Base-by-base conservation (phyloP, 2,329 filamentous ascomycete species). In the Exophiala sp. region DNA sequence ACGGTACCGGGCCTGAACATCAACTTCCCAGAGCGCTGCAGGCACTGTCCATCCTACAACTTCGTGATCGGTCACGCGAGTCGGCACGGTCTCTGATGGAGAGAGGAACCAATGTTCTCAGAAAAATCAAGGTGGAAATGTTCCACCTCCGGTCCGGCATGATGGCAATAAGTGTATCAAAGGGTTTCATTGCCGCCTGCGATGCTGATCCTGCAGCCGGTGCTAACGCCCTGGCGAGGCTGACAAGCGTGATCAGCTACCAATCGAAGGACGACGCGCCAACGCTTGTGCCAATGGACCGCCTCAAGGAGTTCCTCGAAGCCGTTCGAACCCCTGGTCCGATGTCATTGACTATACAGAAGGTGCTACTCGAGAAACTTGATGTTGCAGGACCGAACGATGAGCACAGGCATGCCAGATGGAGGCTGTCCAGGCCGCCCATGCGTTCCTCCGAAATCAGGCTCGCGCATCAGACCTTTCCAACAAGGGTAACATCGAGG, bases 1-100 rank as follows among this genome's bases (percentile, higher is more conserved):
- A 19, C 19, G 34, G 34, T 19, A 18, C 16, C 9, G 11, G 8
- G 3, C 7, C 7, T 19, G 34, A 37, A 8, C n/a, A 37, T 7
- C 62, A 66, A 2, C 70, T 97, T 2, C 91, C 93, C 0, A 65
- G 65, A 8, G 88, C 89, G 0, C 69, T 97, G 2, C 79, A 79
- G 35, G 40, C 29, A 16, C 9, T 30, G 8, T 58, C 55, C 7
- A 27, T 59, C 11, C 46, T 56, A 19, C 43, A 43, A 24, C 39
- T 59, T n/a, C 29, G 37, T 21, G 14, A 46, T 22, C 39, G 14
- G 23, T 42, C 57, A 30, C 46, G 32, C 8, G n/a, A 48, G 10
- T 40, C 21, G 8, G 30, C 43, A 19, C 16, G 18, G 22, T 46
- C 42, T 32, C 42, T 57, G 27, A 30, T 42, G 3, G 22, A 34